Percentiles rank a stretch among this genome's conserved stretches.
These are phyloP conservation scores for Colletotrichum tofieldiae DNA, from an alignment of 2,329 filamentous ascomycete genomes.

Conservation along the genomic window DNA sequence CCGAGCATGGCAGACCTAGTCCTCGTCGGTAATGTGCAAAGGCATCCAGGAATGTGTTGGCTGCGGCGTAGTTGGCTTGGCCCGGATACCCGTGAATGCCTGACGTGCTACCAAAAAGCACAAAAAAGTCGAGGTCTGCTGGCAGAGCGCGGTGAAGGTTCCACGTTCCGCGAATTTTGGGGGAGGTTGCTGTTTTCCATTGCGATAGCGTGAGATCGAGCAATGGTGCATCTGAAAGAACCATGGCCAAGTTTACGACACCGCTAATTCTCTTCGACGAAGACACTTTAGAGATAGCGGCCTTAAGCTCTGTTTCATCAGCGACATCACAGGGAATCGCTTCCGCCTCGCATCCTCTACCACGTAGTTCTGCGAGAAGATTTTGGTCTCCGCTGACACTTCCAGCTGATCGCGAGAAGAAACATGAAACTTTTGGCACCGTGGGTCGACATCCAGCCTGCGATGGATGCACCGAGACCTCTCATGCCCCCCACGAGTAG, in stretches of 20 bases:
- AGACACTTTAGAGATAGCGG: too few species aligned
- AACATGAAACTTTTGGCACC: conserved; percentile 47
- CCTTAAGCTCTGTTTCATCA: too few species aligned
- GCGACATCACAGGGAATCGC: too few species aligned
- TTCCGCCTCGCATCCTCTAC: too few species aligned
- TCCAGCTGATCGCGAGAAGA: too few species aligned
- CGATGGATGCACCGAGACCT: conserved; percentile 49
- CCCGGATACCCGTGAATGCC: conserved; percentile 53
- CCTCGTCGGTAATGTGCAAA: conserved; percentile 55
- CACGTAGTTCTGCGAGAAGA: too few species aligned
- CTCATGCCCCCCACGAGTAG: conserved; percentile 52
- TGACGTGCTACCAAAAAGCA: conserved; percentile 53
- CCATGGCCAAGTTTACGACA: too few species aligned
- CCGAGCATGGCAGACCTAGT: conserved; percentile 54
- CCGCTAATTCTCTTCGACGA: too few species aligned
- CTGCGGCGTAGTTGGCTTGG: conserved; percentile 59
- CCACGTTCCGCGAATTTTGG: conserved; percentile 60
- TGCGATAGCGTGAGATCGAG: conserved; percentile 44
- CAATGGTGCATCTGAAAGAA: too few species aligned
- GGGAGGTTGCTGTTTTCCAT: conserved; percentile 53
- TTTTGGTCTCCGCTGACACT: too few species aligned
- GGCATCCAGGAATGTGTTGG: conserved; percentile 59
- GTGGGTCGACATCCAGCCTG: conserved; percentile 49
- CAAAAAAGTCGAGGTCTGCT: conserved; percentile 55
- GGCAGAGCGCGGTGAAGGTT: conserved; percentile 55